Base-by-base conservation (phyloP, 768 basidiomycete species). In the Leccinum imitatum region DNA sequence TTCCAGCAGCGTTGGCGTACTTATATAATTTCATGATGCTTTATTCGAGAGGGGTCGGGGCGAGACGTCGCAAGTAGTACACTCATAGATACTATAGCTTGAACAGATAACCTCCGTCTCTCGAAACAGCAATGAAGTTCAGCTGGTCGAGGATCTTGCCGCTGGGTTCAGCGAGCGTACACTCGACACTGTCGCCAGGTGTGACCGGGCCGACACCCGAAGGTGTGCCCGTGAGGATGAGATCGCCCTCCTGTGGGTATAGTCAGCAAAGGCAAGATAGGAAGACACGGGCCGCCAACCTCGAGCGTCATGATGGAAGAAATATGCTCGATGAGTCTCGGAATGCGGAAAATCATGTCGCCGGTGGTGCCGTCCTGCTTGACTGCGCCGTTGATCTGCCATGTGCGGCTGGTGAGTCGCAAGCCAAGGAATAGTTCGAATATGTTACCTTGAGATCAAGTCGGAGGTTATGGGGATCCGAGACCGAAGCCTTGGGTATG, bases 241-340 rank as follows among this genome's bases (percentile, higher is more conserved):
- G 77, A 65, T 97, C 95, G 13, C 93, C 93, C 73, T 95, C 93
- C 91, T 95, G 71, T 19, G 21, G 6, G 21, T 11, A 44, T 7
- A 33, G 50, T 53, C 23, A 53, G 33, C 2, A 14, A 56, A 48
- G 19, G 50, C 15, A 44, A 56, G 27, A 54, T 13, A 31, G 25
- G 7, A 14, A 9, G 6, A 30, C 8, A n/a, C 17, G 39, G 17
- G 7, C 37, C 53, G 8, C 78, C 51, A 15, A 90, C 95, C 82
- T 97, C 94, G n/a, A 99, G 82, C 0, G 89, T 88, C 95, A 98
- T 97, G 74, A 99, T 95, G 4, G 93, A 91, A 2, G 95, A 96
- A 57, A 96, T 82, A 69, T 96, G 95, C 63, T 90, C 85, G 63
- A 98, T 89, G 53, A 98, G 80, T 21, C 84, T 80, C 1, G 95